Percentiles rank a stretch among this genome's conserved stretches.
phyloP scores from a whole-genome alignment of 2,329 filamentous ascomycete genomes.

The Aspergillus pseudotamarii region DNA sequence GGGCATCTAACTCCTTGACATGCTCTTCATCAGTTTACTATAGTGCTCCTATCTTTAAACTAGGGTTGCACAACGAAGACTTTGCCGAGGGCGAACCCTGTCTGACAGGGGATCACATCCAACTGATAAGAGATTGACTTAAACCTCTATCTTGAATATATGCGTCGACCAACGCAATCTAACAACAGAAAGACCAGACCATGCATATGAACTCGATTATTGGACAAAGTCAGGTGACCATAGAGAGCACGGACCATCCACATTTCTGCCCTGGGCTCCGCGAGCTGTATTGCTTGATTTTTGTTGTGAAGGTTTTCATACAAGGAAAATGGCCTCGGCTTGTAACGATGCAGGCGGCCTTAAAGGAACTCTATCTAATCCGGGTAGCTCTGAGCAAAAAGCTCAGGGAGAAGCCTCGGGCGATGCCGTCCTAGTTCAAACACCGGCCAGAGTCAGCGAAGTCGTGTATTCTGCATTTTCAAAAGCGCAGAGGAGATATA shows the following conservation, averaged over 20 bases:
- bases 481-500: constrained; percentile 6
- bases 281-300: background rate
- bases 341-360: background rate
- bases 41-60: no score
- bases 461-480: background rate
- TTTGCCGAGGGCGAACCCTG: no score
- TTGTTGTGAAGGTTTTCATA: background rate
- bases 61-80: no score
- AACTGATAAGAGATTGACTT: no score
- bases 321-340: background rate
- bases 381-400: background rate
- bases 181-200: no score
- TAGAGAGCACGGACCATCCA: background rate
- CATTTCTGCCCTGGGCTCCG: background rate
- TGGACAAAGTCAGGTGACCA: background rate
- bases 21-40: no score
- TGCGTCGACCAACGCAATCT: no score
- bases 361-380: background rate
- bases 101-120: no score
- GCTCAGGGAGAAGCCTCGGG: background rate
- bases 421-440: background rate
- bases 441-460: background rate
- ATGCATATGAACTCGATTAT: no score
- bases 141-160: no score
- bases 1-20: no score